Evolutionary conservation across 805 yeast species (phyloP).

Genomic region (Saccharomycopsis capsularis): DNA sequence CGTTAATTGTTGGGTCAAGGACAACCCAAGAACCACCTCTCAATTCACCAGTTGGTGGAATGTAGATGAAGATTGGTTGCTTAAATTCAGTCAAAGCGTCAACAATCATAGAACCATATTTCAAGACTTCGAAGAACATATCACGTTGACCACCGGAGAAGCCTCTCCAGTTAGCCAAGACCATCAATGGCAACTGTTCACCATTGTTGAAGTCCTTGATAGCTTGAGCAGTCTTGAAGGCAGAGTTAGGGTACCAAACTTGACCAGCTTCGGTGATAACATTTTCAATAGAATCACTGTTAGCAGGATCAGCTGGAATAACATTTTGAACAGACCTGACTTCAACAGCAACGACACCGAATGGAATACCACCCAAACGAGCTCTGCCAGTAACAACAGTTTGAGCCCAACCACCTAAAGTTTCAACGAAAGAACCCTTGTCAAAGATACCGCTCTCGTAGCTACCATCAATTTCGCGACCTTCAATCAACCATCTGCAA

Average conservation of each 20-base stretch:
- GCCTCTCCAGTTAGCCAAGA: constrained; percentile 99
- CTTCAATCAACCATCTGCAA: constrained; percentile 91
- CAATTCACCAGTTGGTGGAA: constrained; percentile 96
- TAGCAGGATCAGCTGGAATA: constrained; percentile 97
- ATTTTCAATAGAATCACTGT: constrained; percentile 86
- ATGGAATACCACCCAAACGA: constrained; percentile 96
- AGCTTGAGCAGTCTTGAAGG: constrained; percentile 98
- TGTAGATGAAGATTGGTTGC: constrained; percentile 94
- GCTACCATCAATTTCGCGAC: constrained; percentile 60
- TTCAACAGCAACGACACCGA: constrained; percentile 97
- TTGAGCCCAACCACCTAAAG: constrained; percentile 96
- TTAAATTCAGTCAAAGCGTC: constrained; percentile 94
- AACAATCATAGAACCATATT: constrained; percentile 94
- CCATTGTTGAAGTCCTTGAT: constrained; percentile 96
- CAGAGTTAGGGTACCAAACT: constrained; percentile 99
- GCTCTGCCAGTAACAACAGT: constrained; percentile 99
- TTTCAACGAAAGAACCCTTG: constrained; percentile 88
- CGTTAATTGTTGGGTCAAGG: constrained; percentile 95
- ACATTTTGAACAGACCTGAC: constrained; percentile 84
- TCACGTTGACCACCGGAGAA: constrained; percentile 99
- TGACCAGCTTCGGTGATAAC: constrained; percentile 95
- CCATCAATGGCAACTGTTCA: constrained; percentile 95
- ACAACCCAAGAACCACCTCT: constrained; percentile 99
- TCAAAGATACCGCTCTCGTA: constrained; percentile 90
- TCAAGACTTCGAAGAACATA: constrained; percentile 97